Percentiles rank a stretch among this genome's conserved stretches.
Evolutionary conservation across 2,329 filamentous ascomycete species (phyloP).

Genomic region (Didymella lethalis): DNA sequence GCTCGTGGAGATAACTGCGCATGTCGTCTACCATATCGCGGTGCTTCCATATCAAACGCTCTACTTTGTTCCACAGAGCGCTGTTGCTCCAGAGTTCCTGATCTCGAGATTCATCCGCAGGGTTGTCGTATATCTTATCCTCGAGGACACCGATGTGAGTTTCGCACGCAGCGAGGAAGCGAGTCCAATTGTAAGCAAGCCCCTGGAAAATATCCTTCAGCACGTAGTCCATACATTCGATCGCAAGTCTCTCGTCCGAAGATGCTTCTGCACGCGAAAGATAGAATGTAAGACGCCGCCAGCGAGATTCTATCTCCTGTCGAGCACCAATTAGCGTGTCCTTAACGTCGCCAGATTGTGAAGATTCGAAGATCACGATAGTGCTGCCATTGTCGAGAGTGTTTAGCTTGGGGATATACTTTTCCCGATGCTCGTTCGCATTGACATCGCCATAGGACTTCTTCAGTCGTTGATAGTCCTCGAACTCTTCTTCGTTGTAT

Average conservation of each 20-base stretch:
- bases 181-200: constrained; percentile 56
- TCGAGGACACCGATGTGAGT: constrained; percentile 59
- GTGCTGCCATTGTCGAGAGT: constrained; percentile 59
- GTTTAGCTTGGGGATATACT: constrained; percentile 53
- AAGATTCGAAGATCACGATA: constrained; percentile 63
- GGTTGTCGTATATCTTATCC: constrained; percentile 60
- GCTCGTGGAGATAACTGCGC: constrained; percentile 53
- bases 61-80: constrained; percentile 60
- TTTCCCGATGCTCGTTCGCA: constrained; percentile 40
- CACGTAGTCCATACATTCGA: constrained; percentile 61
- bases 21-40: constrained; percentile 58
- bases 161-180: constrained; percentile 55
- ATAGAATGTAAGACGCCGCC: constrained; percentile 62
- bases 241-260: constrained; percentile 53
- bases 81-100: constrained; percentile 62
- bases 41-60: constrained; percentile 61
- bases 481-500: constrained; percentile 51
- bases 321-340: constrained; percentile 61
- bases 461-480: constrained; percentile 45
- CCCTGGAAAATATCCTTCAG: constrained; percentile 60
- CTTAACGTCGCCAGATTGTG: constrained; percentile 56
- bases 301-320: constrained; percentile 61
- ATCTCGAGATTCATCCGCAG: constrained; percentile 61
- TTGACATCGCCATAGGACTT: constrained; percentile 41
- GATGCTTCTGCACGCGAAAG: constrained; percentile 45